Base-by-base conservation (phyloP, 768 basidiomycete species). In the Trametes meyenii region DNA sequence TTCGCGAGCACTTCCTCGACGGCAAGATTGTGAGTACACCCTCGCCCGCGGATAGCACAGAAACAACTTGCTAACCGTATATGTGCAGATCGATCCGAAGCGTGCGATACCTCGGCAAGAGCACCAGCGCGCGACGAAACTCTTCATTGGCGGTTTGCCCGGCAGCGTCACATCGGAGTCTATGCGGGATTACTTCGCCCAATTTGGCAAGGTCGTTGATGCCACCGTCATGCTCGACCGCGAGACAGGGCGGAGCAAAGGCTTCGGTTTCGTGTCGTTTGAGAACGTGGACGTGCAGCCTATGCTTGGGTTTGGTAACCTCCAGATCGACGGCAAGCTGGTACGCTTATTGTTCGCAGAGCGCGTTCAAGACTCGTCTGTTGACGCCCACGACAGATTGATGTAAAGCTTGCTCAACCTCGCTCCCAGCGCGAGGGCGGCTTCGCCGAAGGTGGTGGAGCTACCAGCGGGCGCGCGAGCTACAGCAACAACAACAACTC, bases 191-290 rank as follows among this genome's bases (percentile, higher is more conserved):
- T 98, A 92, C 78, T 96, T 98, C 76, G 87, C 88, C 44, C 90
- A 96, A 72, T 98, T 91, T 67, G 97, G 97, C 62, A 89, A 88
- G 66, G 95, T 99, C 65, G 90, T 97, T 69, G 96, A 99, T 73
- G 95, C 96, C 46, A 98, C 96, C 0, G 94, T 99, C 67, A 99
- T 98, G 97, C 82, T 97, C 67, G 97, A 99, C 76, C 89, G 94
- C 45, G 95, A 98, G 74, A 95, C 94, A 3, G 90, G 92, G 24
- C 78, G 94, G 50, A 95, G 92, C 76, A 97, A 98, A 74, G 97
- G 97, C 13, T 99, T 99, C 66, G 97, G 96, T 0, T 99, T 99
- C 71, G 93, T 98, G 12, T 96, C 94, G 0, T 96, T 98, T 70
- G 90, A 95, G 71, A 90, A 93, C 63, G 89, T 88, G n/a, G 86